Evolutionary conservation across 2,329 filamentous ascomycete genomes (phyloP), one percentile per base, ranked within the genome.

Genomic region (Cercospora sp.): DNA sequence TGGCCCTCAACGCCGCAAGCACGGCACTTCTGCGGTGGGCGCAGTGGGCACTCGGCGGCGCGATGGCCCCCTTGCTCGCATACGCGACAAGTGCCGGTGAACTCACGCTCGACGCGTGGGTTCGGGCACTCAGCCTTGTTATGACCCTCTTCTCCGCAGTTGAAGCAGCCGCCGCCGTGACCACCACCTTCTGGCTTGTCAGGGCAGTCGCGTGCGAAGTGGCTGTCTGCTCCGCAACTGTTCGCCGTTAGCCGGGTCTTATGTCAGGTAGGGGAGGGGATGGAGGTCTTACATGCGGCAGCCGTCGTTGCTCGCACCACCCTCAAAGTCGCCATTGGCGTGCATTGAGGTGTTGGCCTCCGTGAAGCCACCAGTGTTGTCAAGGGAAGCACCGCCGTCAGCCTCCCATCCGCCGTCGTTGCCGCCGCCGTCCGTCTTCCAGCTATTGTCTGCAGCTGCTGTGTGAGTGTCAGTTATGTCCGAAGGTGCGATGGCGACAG

Each of bases 1-100:
- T 92, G 75, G 30, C 89, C 88, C 74, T 87, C 84, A 71, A 88
- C 78, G 31, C 84, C 72, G 74, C 90, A 92, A 74, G 90, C 89
- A 60, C 83, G 82, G 79, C 89, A 91, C 8, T 83, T 69, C 73
- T 80, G 79, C 1, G 88, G 82, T 6, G 84, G 84, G 69, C 86
- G 86, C 1, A 84, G 79, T 1, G 89, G 89, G 71, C 91, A 93
- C 62, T 90, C 88, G 20, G 85, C 84, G 62, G 85, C 81, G 73
- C 87, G 81, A 70, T 89, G 87, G 20, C 87, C 87, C n/a, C 82
- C 76, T 67, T 84, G 73, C 16, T 82, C 79, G 72, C 87, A 89
- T 77, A 86, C 81, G 69, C 85, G 86, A 80, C 90, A 92, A 9
- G 80, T 85, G 3, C 88, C 87, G 59, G 81, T 82, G 75, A 86